Evolutionary conservation across 1,284 basidiomycete species (phyloP), one percentile per base, ranked within the genome.

Genomic region (Cryptococcus floricola): DNA sequence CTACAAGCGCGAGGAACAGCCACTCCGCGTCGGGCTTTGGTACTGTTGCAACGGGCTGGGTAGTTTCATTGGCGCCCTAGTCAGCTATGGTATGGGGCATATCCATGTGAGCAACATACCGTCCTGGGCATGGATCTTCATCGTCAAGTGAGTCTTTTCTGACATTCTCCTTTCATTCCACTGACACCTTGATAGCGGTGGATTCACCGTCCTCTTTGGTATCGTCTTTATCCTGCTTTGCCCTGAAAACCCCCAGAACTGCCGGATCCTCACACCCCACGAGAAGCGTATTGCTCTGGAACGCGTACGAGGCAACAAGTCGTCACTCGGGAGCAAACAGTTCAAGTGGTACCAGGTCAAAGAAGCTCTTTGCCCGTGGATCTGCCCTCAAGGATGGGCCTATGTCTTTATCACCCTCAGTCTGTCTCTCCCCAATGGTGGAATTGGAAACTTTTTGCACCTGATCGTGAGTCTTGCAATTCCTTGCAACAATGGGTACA

Each of bases 1-100:
- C 58, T 77, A 76, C 54, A 67, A 61, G 50, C 53, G 68, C 7
- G 67, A 69, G 37, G 74, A 77, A 54, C 75, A 77, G 59, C 68
- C 71, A 1, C 58, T 70, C 10, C 61, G 69, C 31, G 46, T 48
- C 6, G 46, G 46, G 10, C n/a, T 48, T 19, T 48, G 46, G 46
- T 48, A 48, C 46, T 48, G 46, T 25, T 48, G 46, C 31, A 48
- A 48, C 16, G 46, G 46, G n/a, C 16, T 31, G 31, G 46, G 46
- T 12, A 25, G 23, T 46, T 64, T 71, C 45, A 54, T 65, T 44
- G 73, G 70, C 41, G 67, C 62, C 2, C 54, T 73, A 14, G 62
- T 73, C 31, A 61, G 62, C 37, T 74, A 70, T 62, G 71, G 64
- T 7, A 68, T 71, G 52, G 71, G 70, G 2, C 67, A 67, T 27